Evolutionary conservation across 2,329 filamentous ascomycete genomes (phyloP).

Genomic region (Apiospora malaysiana): DNA sequence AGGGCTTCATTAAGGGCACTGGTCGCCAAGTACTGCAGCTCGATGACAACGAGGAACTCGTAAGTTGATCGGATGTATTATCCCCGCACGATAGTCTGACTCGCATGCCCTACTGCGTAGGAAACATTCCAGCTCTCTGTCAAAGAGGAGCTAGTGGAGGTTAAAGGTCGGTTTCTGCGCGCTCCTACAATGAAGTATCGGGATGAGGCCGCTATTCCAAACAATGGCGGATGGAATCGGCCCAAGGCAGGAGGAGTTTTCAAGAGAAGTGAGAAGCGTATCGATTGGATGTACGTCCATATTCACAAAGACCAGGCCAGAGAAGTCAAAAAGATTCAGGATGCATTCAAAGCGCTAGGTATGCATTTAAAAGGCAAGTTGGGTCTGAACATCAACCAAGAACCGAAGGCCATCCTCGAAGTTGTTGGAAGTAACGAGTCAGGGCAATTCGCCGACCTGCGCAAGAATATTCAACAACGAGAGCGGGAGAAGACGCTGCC

Average conservation of each 20-base stretch:
- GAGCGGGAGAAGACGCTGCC: slow-evolving; percentile 35
- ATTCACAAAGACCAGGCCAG: neutral
- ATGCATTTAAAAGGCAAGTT: slow-evolving; percentile 41
- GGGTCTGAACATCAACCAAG: slow-evolving; percentile 42
- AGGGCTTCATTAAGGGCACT: slow-evolving; percentile 64
- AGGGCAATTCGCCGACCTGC: neutral
- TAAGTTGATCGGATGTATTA: slow-evolving; percentile 34
- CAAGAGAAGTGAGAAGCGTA: slow-evolving; percentile 51
- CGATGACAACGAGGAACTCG: slow-evolving; percentile 52
- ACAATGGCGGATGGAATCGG: slow-evolving; percentile 51
- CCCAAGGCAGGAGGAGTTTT: slow-evolving; percentile 57
- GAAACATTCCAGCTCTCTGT: slow-evolving; percentile 68
- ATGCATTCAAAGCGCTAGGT: slow-evolving; percentile 42
- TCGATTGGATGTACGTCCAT: slow-evolving; percentile 57
- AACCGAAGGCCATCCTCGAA: neutral
- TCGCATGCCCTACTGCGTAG: slow-evolving; percentile 18
- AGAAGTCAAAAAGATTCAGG: neutral
- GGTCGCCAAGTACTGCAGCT: slow-evolving; percentile 65
- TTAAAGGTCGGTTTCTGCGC: slow-evolving; percentile 71
- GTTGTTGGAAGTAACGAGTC: neutral
- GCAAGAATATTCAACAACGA: slow-evolving; percentile 29
- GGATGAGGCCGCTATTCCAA: slow-evolving; percentile 19
- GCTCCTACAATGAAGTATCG: slow-evolving; percentile 67
- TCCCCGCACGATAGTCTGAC: neutral
- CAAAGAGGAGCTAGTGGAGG: slow-evolving; percentile 67